phyloP scores from a whole-genome alignment of 2,329 filamentous ascomycete genomes.

The Calonectria pteridis region DNA sequence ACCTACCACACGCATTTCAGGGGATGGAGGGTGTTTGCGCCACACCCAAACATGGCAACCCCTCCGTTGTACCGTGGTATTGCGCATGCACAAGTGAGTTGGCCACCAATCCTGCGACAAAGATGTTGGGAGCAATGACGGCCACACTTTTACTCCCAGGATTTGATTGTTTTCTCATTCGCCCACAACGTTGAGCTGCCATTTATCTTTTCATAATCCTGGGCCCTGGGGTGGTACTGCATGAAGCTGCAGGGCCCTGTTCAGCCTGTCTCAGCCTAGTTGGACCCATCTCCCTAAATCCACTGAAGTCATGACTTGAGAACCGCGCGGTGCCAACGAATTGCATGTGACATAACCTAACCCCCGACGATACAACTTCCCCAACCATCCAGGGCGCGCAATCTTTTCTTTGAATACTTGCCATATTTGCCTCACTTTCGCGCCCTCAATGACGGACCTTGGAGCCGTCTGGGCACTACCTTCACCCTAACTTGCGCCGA shows the following conservation, averaged over 20 bases:
- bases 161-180: not conserved
- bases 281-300: constrained; percentile 25
- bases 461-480: constrained; percentile 21
- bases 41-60: not conserved
- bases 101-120: not conserved
- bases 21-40: not conserved
- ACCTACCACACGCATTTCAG: not conserved
- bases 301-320: constrained; percentile 25
- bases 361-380: not conserved
- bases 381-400: constrained; percentile 6
- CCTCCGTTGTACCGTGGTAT: not conserved
- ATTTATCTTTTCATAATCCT: not conserved
- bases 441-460: constrained; percentile 10
- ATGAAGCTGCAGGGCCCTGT: not conserved
- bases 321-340: constrained; percentile 16
- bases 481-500: not conserved
- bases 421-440: constrained; percentile 19
- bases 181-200: not conserved
- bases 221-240: not conserved
- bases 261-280: constrained; percentile 1
- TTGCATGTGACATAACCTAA: constrained; percentile 48
- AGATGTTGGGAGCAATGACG: constrained; percentile 13
- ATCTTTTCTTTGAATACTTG: constrained; percentile 18
- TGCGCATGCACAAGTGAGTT: constrained; percentile 16
- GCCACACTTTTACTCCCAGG: not conserved